phyloP scores from a whole-genome alignment of 1,139 yeast genomes.

The Saccharomyces hybrid region DNA sequence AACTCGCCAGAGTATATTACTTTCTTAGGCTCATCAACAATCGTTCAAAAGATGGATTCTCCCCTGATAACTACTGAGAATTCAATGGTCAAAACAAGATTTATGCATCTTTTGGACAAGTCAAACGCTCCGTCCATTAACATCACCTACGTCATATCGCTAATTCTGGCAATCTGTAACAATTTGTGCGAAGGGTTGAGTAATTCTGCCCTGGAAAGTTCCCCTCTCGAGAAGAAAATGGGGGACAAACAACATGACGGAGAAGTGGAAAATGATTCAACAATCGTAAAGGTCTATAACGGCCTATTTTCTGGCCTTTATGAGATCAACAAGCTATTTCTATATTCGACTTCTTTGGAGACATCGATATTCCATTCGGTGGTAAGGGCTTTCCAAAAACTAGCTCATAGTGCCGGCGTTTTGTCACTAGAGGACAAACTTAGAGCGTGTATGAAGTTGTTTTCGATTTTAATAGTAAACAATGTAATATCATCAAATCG shows the following conservation, averaged over 20 bases:
- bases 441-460: slow-evolving; percentile 50
- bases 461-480: slow-evolving; percentile 49
- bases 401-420: slow-evolving; percentile 76
- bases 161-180: slow-evolving; percentile 49
- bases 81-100: slow-evolving; percentile 45
- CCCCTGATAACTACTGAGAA: slow-evolving; percentile 29
- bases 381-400: slow-evolving; percentile 67
- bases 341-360: slow-evolving; percentile 58
- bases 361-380: slow-evolving; percentile 55
- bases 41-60: slow-evolving; percentile 26
- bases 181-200: slow-evolving; percentile 66
- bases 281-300: slow-evolving; percentile 6
- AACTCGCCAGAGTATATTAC: slow-evolving; percentile 33
- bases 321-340: slow-evolving; percentile 42
- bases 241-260: slow-evolving; percentile 23
- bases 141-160: slow-evolving; percentile 51
- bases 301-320: slow-evolving; percentile 40
- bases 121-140: slow-evolving; percentile 60
- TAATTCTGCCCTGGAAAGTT: slow-evolving; percentile 37
- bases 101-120: slow-evolving; percentile 73
- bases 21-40: slow-evolving; percentile 33
- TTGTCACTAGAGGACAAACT: slow-evolving; percentile 49
- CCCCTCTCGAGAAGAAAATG: slow-evolving; percentile 31
- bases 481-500: slow-evolving; percentile 30
- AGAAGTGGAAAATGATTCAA: slow-evolving; percentile 35